A percentile compares a stretch with the other conserved stretches of the same genome.
These are phyloP conservation scores for Erysiphe pulchra DNA, from an alignment of 2,329 filamentous ascomycete genomes.

Conservation along the genomic window DNA sequence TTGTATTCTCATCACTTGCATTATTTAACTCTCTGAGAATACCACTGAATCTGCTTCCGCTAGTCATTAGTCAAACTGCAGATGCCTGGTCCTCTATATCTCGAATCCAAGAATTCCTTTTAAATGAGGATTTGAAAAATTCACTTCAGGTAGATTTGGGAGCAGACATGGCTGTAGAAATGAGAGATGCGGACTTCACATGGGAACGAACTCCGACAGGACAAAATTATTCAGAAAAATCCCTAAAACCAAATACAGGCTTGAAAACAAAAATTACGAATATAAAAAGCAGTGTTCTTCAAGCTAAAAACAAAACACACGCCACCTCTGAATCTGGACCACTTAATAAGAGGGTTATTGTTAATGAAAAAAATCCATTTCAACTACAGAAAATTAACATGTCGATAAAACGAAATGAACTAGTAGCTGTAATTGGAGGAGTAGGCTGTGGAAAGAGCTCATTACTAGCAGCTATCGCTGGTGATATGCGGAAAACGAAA, in stretches of 20 bases:
- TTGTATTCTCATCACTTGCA: slow-evolving; percentile 78
- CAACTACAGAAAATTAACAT: slow-evolving; percentile 44
- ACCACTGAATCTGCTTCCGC: slow-evolving; percentile 66
- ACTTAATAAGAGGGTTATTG: not conserved
- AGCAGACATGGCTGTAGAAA: slow-evolving; percentile 41
- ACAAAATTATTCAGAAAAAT: slow-evolving; percentile 15
- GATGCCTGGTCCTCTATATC: slow-evolving; percentile 70
- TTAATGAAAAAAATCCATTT: slow-evolving; percentile 32
- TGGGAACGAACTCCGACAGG: slow-evolving; percentile 50
- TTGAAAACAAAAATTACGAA: not conserved
- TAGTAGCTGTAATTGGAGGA: slow-evolving; percentile 66
- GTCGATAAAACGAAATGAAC: slow-evolving; percentile 43
- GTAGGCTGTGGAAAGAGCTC: slow-evolving; percentile 83
- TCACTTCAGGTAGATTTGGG: slow-evolving; percentile 30
- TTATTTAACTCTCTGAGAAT: slow-evolving; percentile 80
- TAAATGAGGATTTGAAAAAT: slow-evolving; percentile 65
- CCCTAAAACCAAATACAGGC: not conserved
- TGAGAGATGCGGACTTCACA: slow-evolving; percentile 54
- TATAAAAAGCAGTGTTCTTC: not conserved
- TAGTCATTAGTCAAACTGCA: slow-evolving; percentile 70
- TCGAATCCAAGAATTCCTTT: slow-evolving; percentile 68
- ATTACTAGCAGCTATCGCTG: slow-evolving; percentile 64
- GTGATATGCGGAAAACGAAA: slow-evolving; percentile 69
- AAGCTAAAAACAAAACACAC: not conserved
- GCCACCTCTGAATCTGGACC: not conserved